These are phyloP conservation scores for Eucalyptus curtisii DNA, from an alignment of 345 rosid genomes.

Conservation along the genomic window DNA sequence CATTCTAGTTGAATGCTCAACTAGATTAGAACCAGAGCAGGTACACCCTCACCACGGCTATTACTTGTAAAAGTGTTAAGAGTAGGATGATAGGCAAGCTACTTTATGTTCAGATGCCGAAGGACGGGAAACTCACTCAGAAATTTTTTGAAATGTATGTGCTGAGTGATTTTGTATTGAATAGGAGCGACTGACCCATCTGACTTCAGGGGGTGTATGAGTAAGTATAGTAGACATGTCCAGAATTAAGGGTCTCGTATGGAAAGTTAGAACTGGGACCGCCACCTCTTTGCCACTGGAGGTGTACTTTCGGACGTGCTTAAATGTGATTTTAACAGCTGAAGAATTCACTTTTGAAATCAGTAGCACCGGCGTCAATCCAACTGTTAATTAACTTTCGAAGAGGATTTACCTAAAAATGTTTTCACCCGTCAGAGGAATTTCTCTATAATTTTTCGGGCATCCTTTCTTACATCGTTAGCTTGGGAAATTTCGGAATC, in stretches of 20 bases:
- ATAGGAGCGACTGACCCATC: background rate
- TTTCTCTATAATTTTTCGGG: background rate
- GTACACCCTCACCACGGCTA: background rate
- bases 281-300: background rate
- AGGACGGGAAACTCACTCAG: background rate
- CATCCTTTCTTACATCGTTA: background rate
- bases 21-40: background rate
- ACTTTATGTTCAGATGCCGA: background rate
- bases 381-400: background rate
- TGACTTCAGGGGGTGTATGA: background rate
- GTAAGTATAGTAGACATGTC: background rate
- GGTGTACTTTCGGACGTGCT: background rate
- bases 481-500: background rate
- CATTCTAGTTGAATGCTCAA: slow-evolving; percentile 22
- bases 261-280: background rate
- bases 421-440: background rate
- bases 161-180: background rate
- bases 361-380: background rate
- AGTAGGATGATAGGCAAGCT: background rate
- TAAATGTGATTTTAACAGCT: background rate
- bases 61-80: background rate
- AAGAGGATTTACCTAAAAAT: background rate
- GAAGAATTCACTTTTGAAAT: background rate
- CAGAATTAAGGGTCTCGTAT: background rate
- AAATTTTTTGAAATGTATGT: background rate